Evolutionary conservation across 805 yeast species (phyloP), one percentile per base, ranked within the genome.

Genomic region (Huiozyma sinensis): DNA sequence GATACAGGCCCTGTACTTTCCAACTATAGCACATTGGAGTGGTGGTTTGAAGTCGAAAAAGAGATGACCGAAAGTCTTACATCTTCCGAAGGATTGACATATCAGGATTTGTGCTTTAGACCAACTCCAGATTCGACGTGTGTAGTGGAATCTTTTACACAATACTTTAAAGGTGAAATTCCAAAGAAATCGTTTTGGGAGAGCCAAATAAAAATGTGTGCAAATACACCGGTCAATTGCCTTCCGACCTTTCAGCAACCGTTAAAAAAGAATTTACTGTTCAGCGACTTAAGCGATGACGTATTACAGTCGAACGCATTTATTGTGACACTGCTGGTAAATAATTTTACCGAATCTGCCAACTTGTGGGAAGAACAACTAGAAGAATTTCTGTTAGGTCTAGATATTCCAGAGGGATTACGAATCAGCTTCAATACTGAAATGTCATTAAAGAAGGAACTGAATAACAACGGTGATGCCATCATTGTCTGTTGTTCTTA

Each of bases 241-340:
- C 66, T 90, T 35, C 97, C 98, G 0, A 64, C 80, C 0, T 90
- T 89, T 63, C 95, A 86, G 56, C 97, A 88, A 59, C 97, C 97
- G 0, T 67, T 90, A 49, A 82, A 79, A 52, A 75, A 78, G 28
- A 76, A 80, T 43, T 52, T 87, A 13, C 59, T 90, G 4, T 85
- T 90, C 61, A 89, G 90, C 12, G 68, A 65, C 29, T 17, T 17
- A 17, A 17, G 24, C 24, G 70, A 66, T 5, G 70, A 76, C 52
- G 73, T 81, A 1, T 59, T 83, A 27, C 61, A 75, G 0, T 71
- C 96, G 0, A 67, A 71, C 33, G 95, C 97, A 0, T 72, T 90
- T 40, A 83, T 85, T 1, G 73, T 84, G 0, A 87, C 97, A 0
- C 65, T 87, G 36, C 69, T 90, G 8, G 64, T 84, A 39, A 73